phyloP scores from a whole-genome alignment of 1,284 basidiomycete species.

The Apiotrichum akiyoshidainum region DNA sequence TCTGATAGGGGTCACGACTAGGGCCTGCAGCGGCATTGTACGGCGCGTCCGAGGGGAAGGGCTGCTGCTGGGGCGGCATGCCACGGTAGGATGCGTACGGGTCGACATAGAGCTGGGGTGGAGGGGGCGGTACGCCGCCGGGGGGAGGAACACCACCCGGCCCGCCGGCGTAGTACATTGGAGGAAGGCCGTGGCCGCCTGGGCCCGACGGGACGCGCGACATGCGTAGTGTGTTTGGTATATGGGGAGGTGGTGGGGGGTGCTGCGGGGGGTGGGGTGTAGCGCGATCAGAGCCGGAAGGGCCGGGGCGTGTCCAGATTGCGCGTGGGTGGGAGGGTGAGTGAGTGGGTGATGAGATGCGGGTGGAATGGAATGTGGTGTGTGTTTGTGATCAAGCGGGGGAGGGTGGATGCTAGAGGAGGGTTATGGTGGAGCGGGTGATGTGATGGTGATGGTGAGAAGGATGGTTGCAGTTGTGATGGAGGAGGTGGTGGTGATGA shows the following conservation, averaged over 20 bases:
- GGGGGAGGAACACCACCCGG: conserved; percentile 9
- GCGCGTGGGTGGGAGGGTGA: too few relatives aligned
- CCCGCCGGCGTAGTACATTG: conserved; percentile 15
- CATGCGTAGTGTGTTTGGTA: conserved; percentile 1
- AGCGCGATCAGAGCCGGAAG: neutral
- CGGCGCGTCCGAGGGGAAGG: conserved; percentile 1
- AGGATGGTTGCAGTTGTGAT: too few relatives aligned
- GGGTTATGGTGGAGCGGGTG: too few relatives aligned
- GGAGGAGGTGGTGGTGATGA: too few relatives aligned
- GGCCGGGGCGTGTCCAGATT: too few relatives aligned
- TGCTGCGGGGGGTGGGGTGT: neutral
- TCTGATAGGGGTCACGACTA: conserved; percentile 16
- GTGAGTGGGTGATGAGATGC: too few relatives aligned
- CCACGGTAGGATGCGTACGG: conserved; percentile 12
- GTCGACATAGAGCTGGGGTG: conserved; percentile 14
- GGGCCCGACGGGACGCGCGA: conserved; percentile 18
- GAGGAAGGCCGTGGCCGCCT: conserved; percentile 13
- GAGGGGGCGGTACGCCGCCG: conserved; percentile 3
- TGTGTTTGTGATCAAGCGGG: too few relatives aligned
- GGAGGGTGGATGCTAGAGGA: too few relatives aligned
- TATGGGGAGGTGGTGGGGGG: neutral
- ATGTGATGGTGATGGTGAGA: too few relatives aligned
- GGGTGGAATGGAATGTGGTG: too few relatives aligned
- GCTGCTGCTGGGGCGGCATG: conserved; percentile 3
- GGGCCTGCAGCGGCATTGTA: conserved; percentile 22